These are phyloP conservation scores for Cytospora paraplurivora DNA, from an alignment of 2,329 filamentous ascomycete species.

Conservation along the genomic window DNA sequence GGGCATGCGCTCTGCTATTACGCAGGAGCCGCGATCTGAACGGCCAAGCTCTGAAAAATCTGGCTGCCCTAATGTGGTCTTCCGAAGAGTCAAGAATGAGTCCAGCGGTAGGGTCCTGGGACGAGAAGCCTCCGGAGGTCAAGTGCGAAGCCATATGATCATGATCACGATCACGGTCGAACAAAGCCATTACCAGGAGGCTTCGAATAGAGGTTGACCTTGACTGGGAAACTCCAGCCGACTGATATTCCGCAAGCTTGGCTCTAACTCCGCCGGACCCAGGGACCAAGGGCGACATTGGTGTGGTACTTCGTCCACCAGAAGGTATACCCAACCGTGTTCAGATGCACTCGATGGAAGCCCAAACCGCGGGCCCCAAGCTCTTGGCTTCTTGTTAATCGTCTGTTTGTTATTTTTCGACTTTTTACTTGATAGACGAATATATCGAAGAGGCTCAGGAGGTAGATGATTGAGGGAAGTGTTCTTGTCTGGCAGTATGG, in stretches of 20 bases:
- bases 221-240: too few species aligned
- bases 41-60: background rate
- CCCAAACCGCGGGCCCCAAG: too few species aligned
- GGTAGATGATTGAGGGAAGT: background rate
- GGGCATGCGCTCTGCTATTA: slow-evolving; percentile 18
- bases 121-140: slow-evolving; percentile 11
- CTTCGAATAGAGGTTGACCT: background rate
- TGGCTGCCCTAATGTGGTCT: background rate
- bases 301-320: too few species aligned
- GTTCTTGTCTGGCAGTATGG: too few species aligned
- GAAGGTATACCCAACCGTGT: too few species aligned
- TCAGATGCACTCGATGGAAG: too few species aligned
- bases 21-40: slow-evolving; percentile 11
- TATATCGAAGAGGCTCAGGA: too few species aligned
- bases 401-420: background rate
- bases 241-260: too few species aligned
- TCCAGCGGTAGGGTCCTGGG: slow-evolving; percentile 22
- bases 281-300: too few species aligned
- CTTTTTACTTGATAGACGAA: too few species aligned
- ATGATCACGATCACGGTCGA: slow-evolving; percentile 13
- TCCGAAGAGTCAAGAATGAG: background rate
- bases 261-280: too few species aligned
- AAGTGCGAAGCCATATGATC: background rate
- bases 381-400: background rate
- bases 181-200: slow-evolving; percentile 5